Conservation (phyloP, 169 alveolate genomes). For the Plasmodium vivax region DNA sequence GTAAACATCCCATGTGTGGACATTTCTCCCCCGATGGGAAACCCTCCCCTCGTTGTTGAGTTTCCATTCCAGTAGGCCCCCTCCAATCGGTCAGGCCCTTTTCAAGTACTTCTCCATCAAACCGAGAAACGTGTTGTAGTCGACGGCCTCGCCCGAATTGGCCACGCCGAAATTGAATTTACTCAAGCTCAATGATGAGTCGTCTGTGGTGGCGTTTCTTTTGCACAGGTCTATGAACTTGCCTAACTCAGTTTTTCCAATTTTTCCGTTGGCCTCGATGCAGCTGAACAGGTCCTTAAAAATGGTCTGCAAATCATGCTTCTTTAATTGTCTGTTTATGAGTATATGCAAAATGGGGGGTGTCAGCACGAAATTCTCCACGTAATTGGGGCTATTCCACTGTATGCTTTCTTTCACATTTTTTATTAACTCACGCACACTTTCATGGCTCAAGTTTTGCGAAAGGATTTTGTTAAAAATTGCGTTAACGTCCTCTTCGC, state of each 20-base stretch:
- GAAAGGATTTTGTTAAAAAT: slow-evolving; percentile 71
- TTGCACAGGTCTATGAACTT: slow-evolving; percentile 44
- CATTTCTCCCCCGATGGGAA: background rate
- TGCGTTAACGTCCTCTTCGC: slow-evolving; percentile 18
- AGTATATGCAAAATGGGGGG: slow-evolving; percentile 55
- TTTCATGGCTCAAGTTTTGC: slow-evolving; percentile 41
- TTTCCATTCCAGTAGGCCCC: background rate
- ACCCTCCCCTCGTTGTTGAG: background rate
- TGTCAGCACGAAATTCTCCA: slow-evolving; percentile 47
- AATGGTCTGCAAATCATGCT: slow-evolving; percentile 8
- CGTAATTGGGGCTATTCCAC: slow-evolving; percentile 30
- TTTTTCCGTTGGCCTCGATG: slow-evolving; percentile 32
- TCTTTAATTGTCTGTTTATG: slow-evolving; percentile 60
- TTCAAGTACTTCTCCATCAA: slow-evolving; percentile 43
- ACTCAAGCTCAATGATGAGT: slow-evolving; percentile 24
- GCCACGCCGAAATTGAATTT: slow-evolving; percentile 14
- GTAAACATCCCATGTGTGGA: background rate
- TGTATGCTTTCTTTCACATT: slow-evolving; percentile 34
- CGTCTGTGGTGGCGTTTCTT: slow-evolving; percentile 1
- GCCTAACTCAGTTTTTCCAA: slow-evolving; percentile 24
- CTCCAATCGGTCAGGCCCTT: background rate
- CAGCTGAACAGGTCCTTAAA: slow-evolving; percentile 54
- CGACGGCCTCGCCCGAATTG: background rate
- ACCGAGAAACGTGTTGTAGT: slow-evolving; percentile 25
- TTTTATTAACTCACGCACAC: slow-evolving; percentile 23